Evolutionary conservation across 2,329 filamentous ascomycete genomes (phyloP).

Genomic region (Aspergillus persii): DNA sequence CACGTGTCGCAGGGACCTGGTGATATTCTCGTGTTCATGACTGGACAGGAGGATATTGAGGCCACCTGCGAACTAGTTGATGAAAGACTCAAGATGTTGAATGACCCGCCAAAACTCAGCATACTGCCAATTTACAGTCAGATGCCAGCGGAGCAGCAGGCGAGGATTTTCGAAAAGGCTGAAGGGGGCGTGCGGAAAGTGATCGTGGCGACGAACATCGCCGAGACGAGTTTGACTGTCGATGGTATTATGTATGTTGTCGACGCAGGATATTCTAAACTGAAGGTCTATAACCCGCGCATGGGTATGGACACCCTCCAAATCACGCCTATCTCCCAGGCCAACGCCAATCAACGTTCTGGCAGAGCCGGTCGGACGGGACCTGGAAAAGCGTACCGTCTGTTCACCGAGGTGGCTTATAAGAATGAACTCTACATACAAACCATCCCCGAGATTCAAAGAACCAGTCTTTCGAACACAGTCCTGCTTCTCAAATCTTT

Average conservation of each 20-base stretch:
- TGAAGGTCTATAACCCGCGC: constrained; percentile 97
- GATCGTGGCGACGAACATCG: constrained; percentile 97
- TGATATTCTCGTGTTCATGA: constrained; percentile 99
- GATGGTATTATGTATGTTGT: constrained; percentile 99
- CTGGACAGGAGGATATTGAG: constrained; percentile 97
- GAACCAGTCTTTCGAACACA: constrained; percentile 92
- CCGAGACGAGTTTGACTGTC: constrained; percentile 94
- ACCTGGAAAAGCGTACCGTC: constrained; percentile 88
- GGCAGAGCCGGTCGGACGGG: constrained; percentile 92
- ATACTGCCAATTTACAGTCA: constrained; percentile 98
- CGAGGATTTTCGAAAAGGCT: constrained; percentile 94
- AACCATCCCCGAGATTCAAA: constrained; percentile 95
- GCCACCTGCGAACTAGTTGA: constrained; percentile 90
- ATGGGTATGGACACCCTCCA: constrained; percentile 99
- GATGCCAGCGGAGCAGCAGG: constrained; percentile 96
- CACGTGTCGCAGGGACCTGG: constrained; percentile 91
- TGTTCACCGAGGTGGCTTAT: constrained; percentile 93
- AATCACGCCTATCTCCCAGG: constrained; percentile 95
- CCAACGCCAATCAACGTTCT: constrained; percentile 89
- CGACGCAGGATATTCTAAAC: constrained; percentile 90
- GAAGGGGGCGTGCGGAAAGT: constrained; percentile 90
- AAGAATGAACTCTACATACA: constrained; percentile 95
- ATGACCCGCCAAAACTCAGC: constrained; percentile 90
- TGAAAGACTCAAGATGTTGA: constrained; percentile 81
- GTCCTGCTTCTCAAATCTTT: constrained; percentile 92